These are phyloP conservation scores for Colletotrichum sp. DNA, from an alignment of 2,329 filamentous ascomycete species.

Conservation along the genomic window DNA sequence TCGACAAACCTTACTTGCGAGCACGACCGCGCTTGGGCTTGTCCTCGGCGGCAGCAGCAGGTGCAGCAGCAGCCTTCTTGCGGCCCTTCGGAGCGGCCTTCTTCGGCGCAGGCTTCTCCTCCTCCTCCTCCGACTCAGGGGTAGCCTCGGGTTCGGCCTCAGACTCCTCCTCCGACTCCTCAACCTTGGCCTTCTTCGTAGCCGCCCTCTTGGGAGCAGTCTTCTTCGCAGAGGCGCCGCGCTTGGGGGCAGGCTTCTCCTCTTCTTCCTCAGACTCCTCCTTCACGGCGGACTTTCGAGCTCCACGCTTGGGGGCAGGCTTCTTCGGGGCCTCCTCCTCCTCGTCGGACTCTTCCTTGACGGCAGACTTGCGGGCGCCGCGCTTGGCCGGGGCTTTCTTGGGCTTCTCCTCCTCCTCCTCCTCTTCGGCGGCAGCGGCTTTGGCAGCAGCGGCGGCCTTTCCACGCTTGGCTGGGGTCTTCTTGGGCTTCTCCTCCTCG, in stretches of 20 bases:
- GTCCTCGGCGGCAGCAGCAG: slow-evolving; percentile 1
- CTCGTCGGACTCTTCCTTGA: background rate
- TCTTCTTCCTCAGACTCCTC: background rate
- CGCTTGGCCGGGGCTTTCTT: background rate
- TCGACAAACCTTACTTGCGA: slow-evolving; percentile 7
- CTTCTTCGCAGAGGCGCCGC: background rate
- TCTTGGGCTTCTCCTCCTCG: slow-evolving; percentile 30
- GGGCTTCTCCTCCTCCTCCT: background rate
- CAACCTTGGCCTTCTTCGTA: slow-evolving; percentile 23
- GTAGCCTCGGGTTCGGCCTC: slow-evolving; percentile 19
- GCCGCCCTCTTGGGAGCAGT: background rate
- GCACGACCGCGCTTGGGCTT: slow-evolving; percentile 9
- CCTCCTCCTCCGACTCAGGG: background rate
- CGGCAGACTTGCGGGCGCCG: background rate
- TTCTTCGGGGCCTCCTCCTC: background rate
- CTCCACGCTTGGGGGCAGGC: background rate
- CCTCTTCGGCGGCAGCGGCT: background rate
- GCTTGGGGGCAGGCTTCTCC: background rate
- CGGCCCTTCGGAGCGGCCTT: slow-evolving; percentile 10
- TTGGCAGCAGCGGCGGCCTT: background rate
- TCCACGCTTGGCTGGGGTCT: background rate
- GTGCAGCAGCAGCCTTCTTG: slow-evolving; percentile 18
- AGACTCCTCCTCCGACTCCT: slow-evolving; percentile 19
- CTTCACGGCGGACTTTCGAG: background rate
- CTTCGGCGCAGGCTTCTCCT: background rate